Evolutionary conservation across 441 rosid species (phyloP).

Genomic region (Bocquillonia castaneifolia): DNA sequence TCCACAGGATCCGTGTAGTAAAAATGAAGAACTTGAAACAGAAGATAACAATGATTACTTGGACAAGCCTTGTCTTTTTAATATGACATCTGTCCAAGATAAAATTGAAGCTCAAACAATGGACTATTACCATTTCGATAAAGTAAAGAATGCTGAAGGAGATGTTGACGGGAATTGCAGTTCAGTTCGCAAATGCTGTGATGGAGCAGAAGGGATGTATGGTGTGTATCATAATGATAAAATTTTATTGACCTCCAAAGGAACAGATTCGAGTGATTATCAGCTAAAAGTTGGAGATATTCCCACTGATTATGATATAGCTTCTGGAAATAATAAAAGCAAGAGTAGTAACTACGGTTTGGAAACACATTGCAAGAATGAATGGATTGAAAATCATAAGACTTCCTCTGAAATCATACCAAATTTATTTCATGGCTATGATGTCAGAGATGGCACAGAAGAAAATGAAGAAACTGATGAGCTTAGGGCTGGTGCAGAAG

Average conservation of each 20-base stretch:
- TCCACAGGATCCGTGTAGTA: slow-evolving; percentile 29
- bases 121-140: slow-evolving; percentile 33
- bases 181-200: slow-evolving; percentile 23
- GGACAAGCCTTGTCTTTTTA: slow-evolving; percentile 49
- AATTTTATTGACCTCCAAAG: slow-evolving; percentile 25
- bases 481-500: slow-evolving; percentile 34
- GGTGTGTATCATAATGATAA: slow-evolving; percentile 19
- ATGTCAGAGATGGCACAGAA: slow-evolving; percentile 26
- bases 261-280: slow-evolving; percentile 27
- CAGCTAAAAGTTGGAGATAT: slow-evolving; percentile 23
- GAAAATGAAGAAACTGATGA: slow-evolving; percentile 34
- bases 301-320: slow-evolving; percentile 20
- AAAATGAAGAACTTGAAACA: slow-evolving; percentile 37
- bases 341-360: slow-evolving; percentile 18
- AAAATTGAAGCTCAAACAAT: slow-evolving; percentile 22
- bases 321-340: slow-evolving; percentile 14
- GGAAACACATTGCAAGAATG: slow-evolving; percentile 17
- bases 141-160: slow-evolving; percentile 24
- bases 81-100: slow-evolving; percentile 20
- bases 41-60: slow-evolving; percentile 41
- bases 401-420: slow-evolving; percentile 22
- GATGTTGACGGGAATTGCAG: slow-evolving; percentile 18
- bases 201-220: slow-evolving; percentile 13
- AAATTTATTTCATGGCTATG: slow-evolving; percentile 20
- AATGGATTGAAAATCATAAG: slow-evolving; percentile 31